Evolutionary conservation across 257 asterid genomes (phyloP).

Genomic region (Nemophila menziesii): DNA sequence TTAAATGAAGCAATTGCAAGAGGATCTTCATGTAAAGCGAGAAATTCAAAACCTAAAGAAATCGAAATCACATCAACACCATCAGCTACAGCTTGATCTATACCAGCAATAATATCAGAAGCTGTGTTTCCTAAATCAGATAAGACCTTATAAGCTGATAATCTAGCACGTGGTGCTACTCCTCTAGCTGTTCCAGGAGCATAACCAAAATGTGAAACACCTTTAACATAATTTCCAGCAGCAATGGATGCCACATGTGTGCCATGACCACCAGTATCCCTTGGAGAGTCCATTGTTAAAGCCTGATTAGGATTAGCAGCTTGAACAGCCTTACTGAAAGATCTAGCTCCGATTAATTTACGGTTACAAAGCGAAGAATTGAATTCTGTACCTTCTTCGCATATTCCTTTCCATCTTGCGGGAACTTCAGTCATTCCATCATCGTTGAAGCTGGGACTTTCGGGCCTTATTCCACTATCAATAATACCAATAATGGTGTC

Average conservation of each 20-base stretch:
- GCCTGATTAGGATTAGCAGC: slow-evolving; percentile 15
- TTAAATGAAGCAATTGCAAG: slow-evolving; percentile 9
- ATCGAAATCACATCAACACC: slow-evolving; percentile 16
- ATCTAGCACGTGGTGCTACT: slow-evolving; percentile 9
- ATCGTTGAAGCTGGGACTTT: slow-evolving; percentile 31
- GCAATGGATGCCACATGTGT: not conserved
- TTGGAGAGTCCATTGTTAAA: not conserved
- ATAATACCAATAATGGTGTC: slow-evolving; percentile 30
- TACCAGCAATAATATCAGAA: slow-evolving; percentile 10
- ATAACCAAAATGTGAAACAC: slow-evolving; percentile 13
- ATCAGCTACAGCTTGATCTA: slow-evolving; percentile 15
- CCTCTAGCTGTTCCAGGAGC: slow-evolving; percentile 12
- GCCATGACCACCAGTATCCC: not conserved
- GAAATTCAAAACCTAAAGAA: slow-evolving; percentile 1
- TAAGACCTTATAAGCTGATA: slow-evolving; percentile 9
- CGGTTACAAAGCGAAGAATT: slow-evolving; percentile 30
- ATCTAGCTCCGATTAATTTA: slow-evolving; percentile 34
- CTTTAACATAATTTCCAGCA: slow-evolving; percentile 5
- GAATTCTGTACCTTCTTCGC: slow-evolving; percentile 27
- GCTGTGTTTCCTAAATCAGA: not conserved
- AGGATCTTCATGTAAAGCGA: slow-evolving; percentile 1
- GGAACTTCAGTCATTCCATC: slow-evolving; percentile 36
- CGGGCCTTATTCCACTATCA: slow-evolving; percentile 6
- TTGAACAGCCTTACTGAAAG: slow-evolving; percentile 26
- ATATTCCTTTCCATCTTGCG: slow-evolving; percentile 32